These are phyloP conservation scores for Nakazawaea ishiwadae DNA, from an alignment of 805 yeast genomes.

Conservation along the genomic window DNA sequence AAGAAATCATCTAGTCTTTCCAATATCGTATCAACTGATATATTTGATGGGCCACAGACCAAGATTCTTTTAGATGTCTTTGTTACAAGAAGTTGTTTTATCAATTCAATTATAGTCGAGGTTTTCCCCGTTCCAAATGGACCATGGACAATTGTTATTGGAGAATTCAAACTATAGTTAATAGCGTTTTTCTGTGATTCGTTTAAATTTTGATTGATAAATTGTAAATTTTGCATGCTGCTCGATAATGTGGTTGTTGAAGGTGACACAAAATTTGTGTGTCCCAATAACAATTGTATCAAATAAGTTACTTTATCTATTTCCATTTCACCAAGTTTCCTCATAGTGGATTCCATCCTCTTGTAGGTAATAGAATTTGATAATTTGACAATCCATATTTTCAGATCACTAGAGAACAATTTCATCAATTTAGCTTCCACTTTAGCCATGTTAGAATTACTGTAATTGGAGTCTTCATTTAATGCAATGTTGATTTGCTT, in stretches of 20 bases:
- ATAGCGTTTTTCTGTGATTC: constrained; percentile 73
- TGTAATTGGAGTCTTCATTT: constrained; percentile 37
- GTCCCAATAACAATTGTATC: constrained; percentile 45
- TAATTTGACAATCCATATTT: constrained; percentile 66
- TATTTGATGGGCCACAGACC: constrained; percentile 93
- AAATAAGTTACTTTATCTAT: constrained; percentile 30
- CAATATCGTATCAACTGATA: constrained; percentile 85
- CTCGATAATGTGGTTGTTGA: constrained; percentile 9
- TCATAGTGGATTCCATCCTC: constrained; percentile 74
- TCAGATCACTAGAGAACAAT: constrained; percentile 36
- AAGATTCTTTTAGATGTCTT: constrained; percentile 44
- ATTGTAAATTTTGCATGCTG: constrained; percentile 19
- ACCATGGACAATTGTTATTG: constrained; percentile 60
- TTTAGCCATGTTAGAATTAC: constrained; percentile 20
- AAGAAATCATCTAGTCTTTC: constrained; percentile 57
- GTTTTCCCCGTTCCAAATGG: constrained; percentile 89
- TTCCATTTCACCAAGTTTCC: constrained; percentile 50
- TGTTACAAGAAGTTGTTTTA: constrained; percentile 55
- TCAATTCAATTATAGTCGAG: constrained; percentile 75
- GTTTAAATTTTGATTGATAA: constrained; percentile 47
- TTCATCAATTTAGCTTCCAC: constrained; percentile 46
- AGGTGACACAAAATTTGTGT: constrained; percentile 29
- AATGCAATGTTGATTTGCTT: constrained; percentile 53
- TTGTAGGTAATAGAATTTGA: constrained; percentile 69
- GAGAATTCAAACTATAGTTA: constrained; percentile 55